Base-by-base conservation (phyloP, 2,329 filamentous ascomycete genomes). In the Penicillium sp. region DNA sequence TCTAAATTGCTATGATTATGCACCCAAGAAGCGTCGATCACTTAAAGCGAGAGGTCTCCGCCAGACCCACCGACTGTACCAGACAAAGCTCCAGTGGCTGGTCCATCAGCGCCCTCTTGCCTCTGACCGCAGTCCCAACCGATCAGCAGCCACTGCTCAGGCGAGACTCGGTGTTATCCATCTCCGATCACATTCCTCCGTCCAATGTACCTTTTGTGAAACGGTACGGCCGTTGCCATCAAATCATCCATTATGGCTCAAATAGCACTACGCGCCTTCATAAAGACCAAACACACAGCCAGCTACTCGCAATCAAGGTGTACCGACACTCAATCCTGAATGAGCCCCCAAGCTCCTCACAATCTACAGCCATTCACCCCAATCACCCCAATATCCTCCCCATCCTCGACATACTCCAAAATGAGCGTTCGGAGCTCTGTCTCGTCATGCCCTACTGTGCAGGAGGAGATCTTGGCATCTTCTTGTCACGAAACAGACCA, bases 391-490 rank as follows among this genome's bases (percentile, higher is more conserved):
- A 71, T 22, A 62, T 71, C 42, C 61, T 71, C 40, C 52, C 55
- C 1, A 64, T 65, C 5, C 49, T 59, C 21, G 67, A 72, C 29
- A 48, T 65, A 32, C 54, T 70, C 16, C 57, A 59, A 39, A 70
- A 69, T 24, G 63, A 68, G 16, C 56, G 57, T 13, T 47, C 54
- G 2, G 66, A 70, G 21, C 60, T 68, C 3, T 71, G 67, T 32
- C 59, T 69, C 0, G 67, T 70, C 3, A 67, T 60, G 45, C 62
- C 65, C 9, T 67, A 63, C 43, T 96, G 91, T 69, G 89, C 89
- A 29, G 91, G 90, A 43, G 90, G 92, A 50, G 90, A 96, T 66
- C 78, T 96, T 21, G 93, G 94, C 72, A 92, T 89, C 0, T 82
- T 96, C 2, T 86, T 96, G 21, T 82, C 94, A 18, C 34, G 85